These are phyloP conservation scores for Aspergillus eucalypticola DNA, from an alignment of 2,329 filamentous ascomycete genomes.

Conservation along the genomic window DNA sequence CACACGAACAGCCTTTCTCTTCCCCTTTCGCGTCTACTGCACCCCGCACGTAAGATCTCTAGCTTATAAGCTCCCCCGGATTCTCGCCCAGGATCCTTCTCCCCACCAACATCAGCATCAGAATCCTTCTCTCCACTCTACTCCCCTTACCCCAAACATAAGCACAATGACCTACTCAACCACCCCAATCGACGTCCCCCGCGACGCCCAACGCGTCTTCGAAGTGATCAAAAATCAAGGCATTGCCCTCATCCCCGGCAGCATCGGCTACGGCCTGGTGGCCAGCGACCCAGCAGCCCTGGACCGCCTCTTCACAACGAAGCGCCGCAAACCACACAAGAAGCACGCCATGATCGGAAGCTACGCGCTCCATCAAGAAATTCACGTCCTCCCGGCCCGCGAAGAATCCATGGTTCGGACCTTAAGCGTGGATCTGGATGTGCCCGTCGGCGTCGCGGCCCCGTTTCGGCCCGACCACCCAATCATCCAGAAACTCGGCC, in stretches of 20 bases:
- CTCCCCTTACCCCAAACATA: not conserved
- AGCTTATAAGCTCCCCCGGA: not conserved
- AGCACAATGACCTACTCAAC: not conserved
- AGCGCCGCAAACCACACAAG: slow-evolving; percentile 27
- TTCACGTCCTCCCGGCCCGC: slow-evolving; percentile 22
- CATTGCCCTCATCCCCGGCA: slow-evolving; percentile 29
- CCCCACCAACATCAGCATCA: not conserved
- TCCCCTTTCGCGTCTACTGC: not conserved
- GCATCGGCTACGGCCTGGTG: slow-evolving; percentile 30
- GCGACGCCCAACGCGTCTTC: slow-evolving; percentile 25
- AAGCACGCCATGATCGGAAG: slow-evolving; percentile 32
- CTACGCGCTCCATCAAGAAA: slow-evolving; percentile 24
- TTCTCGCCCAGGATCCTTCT: not conserved
- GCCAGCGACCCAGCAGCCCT: slow-evolving; percentile 23
- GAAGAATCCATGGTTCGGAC: slow-evolving; percentile 22
- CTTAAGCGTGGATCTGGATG: slow-evolving; percentile 27
- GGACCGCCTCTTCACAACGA: slow-evolving; percentile 11
- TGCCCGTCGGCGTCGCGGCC: slow-evolving; percentile 30
- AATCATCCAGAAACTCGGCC: slow-evolving; percentile 19
- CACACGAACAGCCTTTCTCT: not conserved
- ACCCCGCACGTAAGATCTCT: not conserved
- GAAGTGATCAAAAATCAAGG: slow-evolving; percentile 25
- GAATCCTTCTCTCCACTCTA: not conserved
- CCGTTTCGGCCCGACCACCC: slow-evolving; percentile 26
- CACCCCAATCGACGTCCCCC: slow-evolving; percentile 19